Percentiles rank a stretch among this genome's conserved stretches.
These are phyloP conservation scores for Poterioochromonas sp. DNA, from an alignment of 352 stramenopile species.

Conservation along the genomic window DNA sequence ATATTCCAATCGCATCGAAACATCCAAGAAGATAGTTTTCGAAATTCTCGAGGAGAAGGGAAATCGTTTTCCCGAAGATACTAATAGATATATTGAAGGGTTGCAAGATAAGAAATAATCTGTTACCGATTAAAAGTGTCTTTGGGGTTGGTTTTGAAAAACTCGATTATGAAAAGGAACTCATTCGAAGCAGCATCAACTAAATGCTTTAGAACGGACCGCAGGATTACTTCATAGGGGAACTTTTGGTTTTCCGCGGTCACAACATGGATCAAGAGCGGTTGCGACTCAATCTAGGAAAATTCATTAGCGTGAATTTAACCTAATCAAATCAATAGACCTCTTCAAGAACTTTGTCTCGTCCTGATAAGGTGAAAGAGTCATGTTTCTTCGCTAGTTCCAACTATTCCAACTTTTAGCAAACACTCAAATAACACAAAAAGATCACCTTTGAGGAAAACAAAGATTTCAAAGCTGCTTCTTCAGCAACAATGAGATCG, in stretches of 20 bases:
- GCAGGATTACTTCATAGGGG: slow-evolving; percentile 91
- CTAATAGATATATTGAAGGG: slow-evolving; percentile 74
- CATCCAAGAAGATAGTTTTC: slow-evolving; percentile 96
- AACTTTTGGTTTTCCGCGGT: slow-evolving; percentile 73
- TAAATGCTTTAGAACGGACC: slow-evolving; percentile 89
- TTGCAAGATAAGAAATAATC: slow-evolving; percentile 49
- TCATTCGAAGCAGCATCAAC: slow-evolving; percentile 94
- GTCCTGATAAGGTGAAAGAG: slow-evolving; percentile 68
- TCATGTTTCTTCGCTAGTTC: slow-evolving; percentile 83
- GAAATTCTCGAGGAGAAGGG: slow-evolving; percentile 86
- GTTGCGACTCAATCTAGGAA: slow-evolving; percentile 50
- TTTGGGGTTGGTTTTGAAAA: slow-evolving; percentile 59
- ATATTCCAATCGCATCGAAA: slow-evolving; percentile 87
- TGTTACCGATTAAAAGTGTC: slow-evolving; percentile 19
- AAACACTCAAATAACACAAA: neutral
- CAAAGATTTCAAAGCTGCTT: slow-evolving; percentile 74
- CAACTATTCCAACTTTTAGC: neutral
- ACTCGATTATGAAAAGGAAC: slow-evolving; percentile 89
- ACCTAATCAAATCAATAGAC: slow-evolving; percentile 33
- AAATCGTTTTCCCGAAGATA: slow-evolving; percentile 90
- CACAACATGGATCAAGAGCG: slow-evolving; percentile 87
- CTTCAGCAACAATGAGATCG: slow-evolving; percentile 88
- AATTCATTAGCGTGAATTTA: neutral
- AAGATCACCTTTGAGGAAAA: slow-evolving; percentile 68
- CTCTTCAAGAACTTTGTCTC: slow-evolving; percentile 43